Percentiles rank a stretch among this genome's conserved stretches.
These are phyloP conservation scores for Euphorbia schlechtendalii DNA, from an alignment of 441 rosid species.

Conservation along the genomic window DNA sequence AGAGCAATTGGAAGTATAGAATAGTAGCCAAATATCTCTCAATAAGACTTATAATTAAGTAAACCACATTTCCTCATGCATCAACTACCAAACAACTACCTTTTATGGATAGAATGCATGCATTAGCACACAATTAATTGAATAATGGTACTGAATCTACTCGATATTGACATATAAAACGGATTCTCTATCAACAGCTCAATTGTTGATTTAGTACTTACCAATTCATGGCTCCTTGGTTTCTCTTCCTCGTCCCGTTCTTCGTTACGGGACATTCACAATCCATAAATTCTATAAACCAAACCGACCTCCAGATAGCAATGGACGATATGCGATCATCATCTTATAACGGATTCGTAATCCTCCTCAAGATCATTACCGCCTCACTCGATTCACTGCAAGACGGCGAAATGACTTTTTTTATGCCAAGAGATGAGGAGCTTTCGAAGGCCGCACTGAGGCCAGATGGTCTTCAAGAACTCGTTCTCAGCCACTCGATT, in stretches of 20 bases:
- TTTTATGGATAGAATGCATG: neutral
- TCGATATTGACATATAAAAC: slow-evolving; percentile 3
- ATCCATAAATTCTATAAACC: slow-evolving; percentile 18
- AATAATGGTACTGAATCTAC: neutral
- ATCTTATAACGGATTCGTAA: slow-evolving; percentile 37
- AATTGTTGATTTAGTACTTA: neutral
- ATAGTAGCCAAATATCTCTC: too few species aligned
- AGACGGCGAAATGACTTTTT: slow-evolving; percentile 25
- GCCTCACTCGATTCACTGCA: slow-evolving; percentile 12
- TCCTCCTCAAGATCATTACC: slow-evolving; percentile 34
- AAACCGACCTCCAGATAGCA: slow-evolving; percentile 26
- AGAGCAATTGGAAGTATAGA: too few species aligned
- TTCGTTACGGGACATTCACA: slow-evolving; percentile 17
- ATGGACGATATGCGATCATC: slow-evolving; percentile 28
- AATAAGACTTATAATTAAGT: too few species aligned
- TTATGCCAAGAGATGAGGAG: slow-evolving; percentile 28
- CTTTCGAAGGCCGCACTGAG: slow-evolving; percentile 19
- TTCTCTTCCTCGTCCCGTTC: slow-evolving; percentile 23
- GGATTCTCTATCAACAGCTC: neutral
- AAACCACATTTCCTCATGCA: slow-evolving; percentile 19
- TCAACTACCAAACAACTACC: slow-evolving; percentile 27
- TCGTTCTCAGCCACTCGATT: slow-evolving; percentile 33
- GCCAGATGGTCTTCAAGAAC: slow-evolving; percentile 21
- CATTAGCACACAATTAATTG: neutral
- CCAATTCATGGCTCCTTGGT: slow-evolving; percentile 16